Percentiles rank a stretch among this genome's conserved stretches.
Evolutionary conservation across 2,329 filamentous ascomycete genomes (phyloP).

Genomic region (Penicillium sumatraense): DNA sequence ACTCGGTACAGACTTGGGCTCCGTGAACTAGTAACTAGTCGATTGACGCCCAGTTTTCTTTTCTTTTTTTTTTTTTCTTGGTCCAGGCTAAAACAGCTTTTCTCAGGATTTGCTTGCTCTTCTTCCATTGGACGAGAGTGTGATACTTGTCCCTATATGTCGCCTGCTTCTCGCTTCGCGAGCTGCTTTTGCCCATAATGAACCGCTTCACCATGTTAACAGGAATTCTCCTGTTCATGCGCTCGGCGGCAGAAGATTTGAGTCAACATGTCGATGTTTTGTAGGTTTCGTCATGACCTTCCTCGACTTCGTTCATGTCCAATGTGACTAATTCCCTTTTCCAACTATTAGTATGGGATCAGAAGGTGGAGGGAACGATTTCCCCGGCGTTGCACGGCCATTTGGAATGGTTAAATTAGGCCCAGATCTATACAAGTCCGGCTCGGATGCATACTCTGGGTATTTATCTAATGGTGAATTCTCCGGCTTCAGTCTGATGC

Average conservation of each 20-base stretch:
- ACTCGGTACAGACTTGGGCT: no score
- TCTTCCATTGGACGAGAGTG: no score
- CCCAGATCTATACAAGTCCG: constrained; percentile 42
- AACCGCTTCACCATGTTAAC: constrained; percentile 12
- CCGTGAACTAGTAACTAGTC: no score
- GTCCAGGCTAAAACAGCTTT: background rate
- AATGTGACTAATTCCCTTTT: no score
- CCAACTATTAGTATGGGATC: constrained; percentile 32
- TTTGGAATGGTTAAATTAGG: constrained; percentile 52
- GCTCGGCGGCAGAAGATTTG: constrained; percentile 21
- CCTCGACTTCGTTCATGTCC: background rate
- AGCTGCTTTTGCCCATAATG: constrained; percentile 5
- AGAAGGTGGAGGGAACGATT: constrained; percentile 46
- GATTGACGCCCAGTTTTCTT: no score
- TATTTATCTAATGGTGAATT: constrained; percentile 54
- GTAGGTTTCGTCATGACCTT: constrained; percentile 20
- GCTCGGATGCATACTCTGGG: constrained; percentile 48
- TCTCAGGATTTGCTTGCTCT: no score
- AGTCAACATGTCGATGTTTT: constrained; percentile 35
- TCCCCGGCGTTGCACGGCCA: constrained; percentile 47
- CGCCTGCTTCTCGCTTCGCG: background rate
- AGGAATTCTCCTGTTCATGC: constrained; percentile 18
- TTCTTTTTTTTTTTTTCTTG: background rate
- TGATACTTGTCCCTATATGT: no score
- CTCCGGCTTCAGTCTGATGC: constrained; percentile 66